Percentiles rank a stretch among this genome's conserved stretches.
These are phyloP conservation scores for Pleurotus tuber-regium DNA, from an alignment of 768 basidiomycete genomes.

Conservation along the genomic window DNA sequence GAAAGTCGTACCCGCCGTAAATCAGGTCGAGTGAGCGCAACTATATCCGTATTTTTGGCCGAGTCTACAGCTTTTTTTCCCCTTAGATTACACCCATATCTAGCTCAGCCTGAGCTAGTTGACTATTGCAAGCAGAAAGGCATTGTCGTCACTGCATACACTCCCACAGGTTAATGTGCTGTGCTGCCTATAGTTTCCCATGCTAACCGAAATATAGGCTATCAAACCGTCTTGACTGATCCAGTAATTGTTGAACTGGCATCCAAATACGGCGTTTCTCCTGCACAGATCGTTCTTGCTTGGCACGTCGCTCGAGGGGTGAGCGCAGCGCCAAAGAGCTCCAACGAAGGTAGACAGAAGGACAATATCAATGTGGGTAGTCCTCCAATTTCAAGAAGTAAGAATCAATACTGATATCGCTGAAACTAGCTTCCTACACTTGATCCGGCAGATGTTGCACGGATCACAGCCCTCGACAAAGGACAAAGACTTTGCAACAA, in stretches of 20 bases:
- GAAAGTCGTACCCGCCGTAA: conserved; percentile 42
- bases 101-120: conserved; percentile 43
- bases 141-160: conserved; percentile 47
- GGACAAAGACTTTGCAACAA: conserved; percentile 39
- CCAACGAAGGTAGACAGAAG: conserved; percentile 45
- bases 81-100: conserved; percentile 50
- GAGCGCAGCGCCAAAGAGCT: conserved; percentile 45
- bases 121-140: conserved; percentile 48
- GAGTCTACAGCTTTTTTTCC: neutral
- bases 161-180: conserved; percentile 36
- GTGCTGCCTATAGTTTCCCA: neutral
- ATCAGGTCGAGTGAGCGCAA: conserved; percentile 43
- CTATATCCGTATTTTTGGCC: neutral
- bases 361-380: conserved; percentile 43
- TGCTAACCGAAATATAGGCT: conserved; percentile 25
- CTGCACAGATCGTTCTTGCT: conserved; percentile 47
- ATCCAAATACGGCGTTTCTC: conserved; percentile 41
- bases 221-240: conserved; percentile 41
- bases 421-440: conserved; percentile 37
- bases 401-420: too few species aligned
- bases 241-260: conserved; percentile 43
- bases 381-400: too few species aligned
- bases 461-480: conserved; percentile 43
- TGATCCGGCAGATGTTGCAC: conserved; percentile 38
- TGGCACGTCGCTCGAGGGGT: conserved; percentile 50